These are phyloP conservation scores for Lactarius hatsudake DNA, from an alignment of 768 basidiomycete genomes.

Conservation along the genomic window DNA sequence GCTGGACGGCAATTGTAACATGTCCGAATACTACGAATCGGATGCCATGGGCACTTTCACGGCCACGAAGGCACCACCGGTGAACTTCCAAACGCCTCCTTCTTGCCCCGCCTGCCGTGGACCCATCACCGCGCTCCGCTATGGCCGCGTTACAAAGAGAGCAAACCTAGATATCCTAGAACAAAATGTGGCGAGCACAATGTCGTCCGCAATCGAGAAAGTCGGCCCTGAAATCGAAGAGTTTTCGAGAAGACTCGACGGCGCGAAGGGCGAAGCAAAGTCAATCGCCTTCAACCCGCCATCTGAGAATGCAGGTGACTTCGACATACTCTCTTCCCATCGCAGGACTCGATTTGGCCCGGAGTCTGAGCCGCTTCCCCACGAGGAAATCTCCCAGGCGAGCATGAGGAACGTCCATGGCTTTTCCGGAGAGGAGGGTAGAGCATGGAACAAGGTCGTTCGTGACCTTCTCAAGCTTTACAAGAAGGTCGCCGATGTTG, in stretches of 20 bases:
- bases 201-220: slow-evolving; percentile 30
- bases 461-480: slow-evolving; percentile 32
- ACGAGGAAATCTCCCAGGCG: neutral
- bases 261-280: slow-evolving; percentile 25
- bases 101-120: slow-evolving; percentile 39
- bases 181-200: slow-evolving; percentile 37
- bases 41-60: slow-evolving; percentile 30
- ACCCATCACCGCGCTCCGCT: slow-evolving; percentile 36
- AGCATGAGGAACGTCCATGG: slow-evolving; percentile 29
- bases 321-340: neutral
- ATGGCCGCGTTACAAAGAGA: slow-evolving; percentile 38
- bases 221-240: slow-evolving; percentile 19
- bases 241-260: slow-evolving; percentile 13
- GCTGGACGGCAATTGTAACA: slow-evolving; percentile 37
- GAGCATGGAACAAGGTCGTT: slow-evolving; percentile 31
- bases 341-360: slow-evolving; percentile 7
- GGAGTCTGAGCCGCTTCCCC: slow-evolving; percentile 28
- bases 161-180: slow-evolving; percentile 39
- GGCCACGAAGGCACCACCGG: slow-evolving; percentile 30
- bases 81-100: slow-evolving; percentile 34
- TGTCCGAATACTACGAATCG: slow-evolving; percentile 34
- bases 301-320: neutral
- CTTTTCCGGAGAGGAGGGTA: slow-evolving; percentile 26
- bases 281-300: slow-evolving; percentile 9
- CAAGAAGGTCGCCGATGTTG: slow-evolving; percentile 28